phyloP scores from a whole-genome alignment of 2,329 filamentous ascomycete species.

The Diaporthe citriasiana region DNA sequence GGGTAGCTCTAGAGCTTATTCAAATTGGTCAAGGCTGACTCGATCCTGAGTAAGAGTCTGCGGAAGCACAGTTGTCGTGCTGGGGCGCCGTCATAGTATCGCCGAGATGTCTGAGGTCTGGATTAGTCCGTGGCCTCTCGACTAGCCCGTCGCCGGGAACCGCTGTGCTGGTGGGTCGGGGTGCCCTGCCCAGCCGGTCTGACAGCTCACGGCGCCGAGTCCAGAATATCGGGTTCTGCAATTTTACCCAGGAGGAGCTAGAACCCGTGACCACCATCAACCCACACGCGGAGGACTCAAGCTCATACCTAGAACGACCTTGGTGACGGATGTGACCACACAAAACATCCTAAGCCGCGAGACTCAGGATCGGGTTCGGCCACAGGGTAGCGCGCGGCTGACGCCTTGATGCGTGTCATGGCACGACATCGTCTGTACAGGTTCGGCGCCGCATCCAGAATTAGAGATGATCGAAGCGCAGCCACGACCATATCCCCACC shows the following conservation, averaged over 20 bases:
- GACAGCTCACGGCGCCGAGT: conserved; percentile 13
- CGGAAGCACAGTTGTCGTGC: neutral
- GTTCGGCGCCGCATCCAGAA: neutral
- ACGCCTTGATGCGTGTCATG: neutral
- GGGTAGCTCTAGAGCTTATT: conserved; percentile 14
- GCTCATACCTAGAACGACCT: neutral
- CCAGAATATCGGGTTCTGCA: neutral
- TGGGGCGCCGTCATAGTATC: conserved; percentile 18
- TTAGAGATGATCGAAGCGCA: neutral
- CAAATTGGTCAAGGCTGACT: conserved; percentile 18
- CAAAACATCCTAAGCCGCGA: neutral
- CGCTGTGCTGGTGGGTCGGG: conserved; percentile 7
- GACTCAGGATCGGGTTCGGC: conserved; percentile 2
- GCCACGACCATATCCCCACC: neutral
- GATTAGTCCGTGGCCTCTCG: neutral
- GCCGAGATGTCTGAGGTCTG: conserved; percentile 11
- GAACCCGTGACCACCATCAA: no score
- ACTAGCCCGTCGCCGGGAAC: conserved; percentile 10
- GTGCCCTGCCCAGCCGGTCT: conserved; percentile 1
- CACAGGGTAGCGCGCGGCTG: conserved; percentile 16
- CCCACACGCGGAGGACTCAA: neutral
- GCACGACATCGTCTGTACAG: conserved; percentile 6
- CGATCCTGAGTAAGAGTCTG: conserved; percentile 3
- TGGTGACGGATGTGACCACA: neutral
- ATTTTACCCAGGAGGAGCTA: conserved; percentile 4